These are phyloP conservation scores for Paraconiothyrium sp. DNA, from an alignment of 2,329 filamentous ascomycete genomes.

Conservation along the genomic window DNA sequence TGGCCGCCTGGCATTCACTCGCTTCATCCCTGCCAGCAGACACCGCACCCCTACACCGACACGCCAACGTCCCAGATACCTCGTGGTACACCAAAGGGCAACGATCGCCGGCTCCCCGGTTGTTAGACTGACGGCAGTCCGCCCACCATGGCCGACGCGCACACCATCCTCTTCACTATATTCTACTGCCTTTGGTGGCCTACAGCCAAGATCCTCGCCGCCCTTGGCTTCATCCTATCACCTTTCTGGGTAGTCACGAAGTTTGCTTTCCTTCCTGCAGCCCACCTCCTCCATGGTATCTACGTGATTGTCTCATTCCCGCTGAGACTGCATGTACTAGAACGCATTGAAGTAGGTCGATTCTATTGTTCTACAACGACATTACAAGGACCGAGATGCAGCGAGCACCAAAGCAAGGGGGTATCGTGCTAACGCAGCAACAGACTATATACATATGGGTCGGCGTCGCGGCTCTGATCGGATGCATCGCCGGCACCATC, in stretches of 20 bases:
- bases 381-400: background rate
- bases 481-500: slow-evolving; percentile 69
- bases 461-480: slow-evolving; percentile 72
- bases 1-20: slow-evolving; percentile 19
- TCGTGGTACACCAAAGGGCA: background rate
- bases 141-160: slow-evolving; percentile 40
- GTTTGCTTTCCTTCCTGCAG: slow-evolving; percentile 62
- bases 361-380: background rate
- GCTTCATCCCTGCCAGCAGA: slow-evolving; percentile 1
- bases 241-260: slow-evolving; percentile 60
- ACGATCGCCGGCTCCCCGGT: background rate
- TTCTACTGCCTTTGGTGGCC: slow-evolving; percentile 51
- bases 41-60: background rate
- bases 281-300: slow-evolving; percentile 56
- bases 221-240: slow-evolving; percentile 54
- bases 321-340: slow-evolving; percentile 56
- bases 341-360: slow-evolving; percentile 64
- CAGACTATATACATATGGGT: slow-evolving; percentile 66
- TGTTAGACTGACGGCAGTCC: background rate
- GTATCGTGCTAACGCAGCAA: slow-evolving; percentile 42
- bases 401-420: slow-evolving; percentile 14
- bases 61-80: background rate
- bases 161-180: slow-evolving; percentile 38
- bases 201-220: slow-evolving; percentile 48
- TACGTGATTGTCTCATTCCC: slow-evolving; percentile 58